Evolutionary conservation across 2,329 filamentous ascomycete species (phyloP), one percentile per base, ranked within the genome.

Genomic region (Penicillium occitanis): DNA sequence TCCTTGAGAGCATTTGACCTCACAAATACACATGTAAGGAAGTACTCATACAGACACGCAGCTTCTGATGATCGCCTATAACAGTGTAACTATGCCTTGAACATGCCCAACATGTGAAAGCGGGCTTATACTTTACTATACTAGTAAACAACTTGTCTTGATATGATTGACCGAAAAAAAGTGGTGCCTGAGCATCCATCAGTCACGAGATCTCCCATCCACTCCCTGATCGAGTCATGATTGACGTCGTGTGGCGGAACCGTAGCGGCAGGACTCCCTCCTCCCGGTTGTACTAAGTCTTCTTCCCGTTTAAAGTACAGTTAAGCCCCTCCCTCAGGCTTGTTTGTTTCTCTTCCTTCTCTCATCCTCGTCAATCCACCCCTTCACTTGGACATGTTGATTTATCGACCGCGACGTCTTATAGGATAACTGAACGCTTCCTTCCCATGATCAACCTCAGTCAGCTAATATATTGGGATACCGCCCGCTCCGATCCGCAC

Each of bases 161-260:
- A 22, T 19, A 17, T 53, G 25, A 53, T 33, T n/a, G 50, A 33
- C 11, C 17, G 50, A 53, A 33, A 17, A 19, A 33, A 55, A 14
- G 19, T 17, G 33, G 53, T 57, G 53, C 53, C 51, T 55, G 51
- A 55, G 17, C 14, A 53, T 53, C 17, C 14, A n/a, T 13, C n/a
- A 22, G 53, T 57, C 53, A 57, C 53, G n/a, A 40, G 53, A 37
- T 40, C 30, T 33, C n/a, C 19, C n/a, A 13, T 22, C 14, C 28
- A 35, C 33, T 37, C 19, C 30, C 51, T n/a, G 8, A 57, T 57
- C 53, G n/a, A 57, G 53, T 37, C 53, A 57, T 8, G 53, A 40
- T 57, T 57, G 30, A 22, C 53, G 19, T 37, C 5, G 51, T 57
- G 51, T 57, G 51, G 51, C 53, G 33, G 40, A 57, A 7, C 53